Evolutionary conservation across 352 stramenopile genomes (phyloP).

Genomic region (Globisporangium carolinianum): DNA sequence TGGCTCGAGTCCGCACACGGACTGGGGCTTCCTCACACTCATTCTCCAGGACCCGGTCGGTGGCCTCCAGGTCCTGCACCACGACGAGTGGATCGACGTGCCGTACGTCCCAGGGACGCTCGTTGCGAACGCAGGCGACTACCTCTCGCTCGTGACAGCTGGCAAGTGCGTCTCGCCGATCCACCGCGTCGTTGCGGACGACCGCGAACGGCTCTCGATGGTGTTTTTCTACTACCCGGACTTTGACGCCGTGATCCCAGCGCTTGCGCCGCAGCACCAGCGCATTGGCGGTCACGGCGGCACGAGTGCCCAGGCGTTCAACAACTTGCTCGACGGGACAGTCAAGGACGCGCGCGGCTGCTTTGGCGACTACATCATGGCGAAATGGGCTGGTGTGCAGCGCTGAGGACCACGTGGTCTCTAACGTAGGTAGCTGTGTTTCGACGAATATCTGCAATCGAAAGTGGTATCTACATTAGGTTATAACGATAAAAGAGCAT

Average conservation of each 20-base stretch:
- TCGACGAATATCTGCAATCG: no score
- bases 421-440: no score
- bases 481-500: no score
- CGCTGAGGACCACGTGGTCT: no score
- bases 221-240: constrained; percentile 85
- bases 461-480: no score
- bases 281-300: constrained; percentile 40
- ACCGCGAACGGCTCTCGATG: constrained; percentile 72
- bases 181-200: constrained; percentile 65
- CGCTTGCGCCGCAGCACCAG: constrained; percentile 14
- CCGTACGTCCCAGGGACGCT: constrained; percentile 63
- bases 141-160: constrained; percentile 65
- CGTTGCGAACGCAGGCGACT: constrained; percentile 78
- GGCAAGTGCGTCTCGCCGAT: constrained; percentile 62
- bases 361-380: constrained; percentile 82
- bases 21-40: constrained; percentile 81
- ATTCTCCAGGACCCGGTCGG: constrained; percentile 74
- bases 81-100: constrained; percentile 67
- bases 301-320: constrained; percentile 33
- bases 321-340: constrained; percentile 67
- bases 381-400: constrained; percentile 62
- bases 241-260: constrained; percentile 66
- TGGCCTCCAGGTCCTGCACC: constrained; percentile 65
- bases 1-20: constrained; percentile 76
- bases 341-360: constrained; percentile 43